A percentile compares a stretch with the other conserved stretches of the same genome.
Conservation (phyloP, 176 grass and related monocot species). For the Calamus simplicifolius region DNA sequence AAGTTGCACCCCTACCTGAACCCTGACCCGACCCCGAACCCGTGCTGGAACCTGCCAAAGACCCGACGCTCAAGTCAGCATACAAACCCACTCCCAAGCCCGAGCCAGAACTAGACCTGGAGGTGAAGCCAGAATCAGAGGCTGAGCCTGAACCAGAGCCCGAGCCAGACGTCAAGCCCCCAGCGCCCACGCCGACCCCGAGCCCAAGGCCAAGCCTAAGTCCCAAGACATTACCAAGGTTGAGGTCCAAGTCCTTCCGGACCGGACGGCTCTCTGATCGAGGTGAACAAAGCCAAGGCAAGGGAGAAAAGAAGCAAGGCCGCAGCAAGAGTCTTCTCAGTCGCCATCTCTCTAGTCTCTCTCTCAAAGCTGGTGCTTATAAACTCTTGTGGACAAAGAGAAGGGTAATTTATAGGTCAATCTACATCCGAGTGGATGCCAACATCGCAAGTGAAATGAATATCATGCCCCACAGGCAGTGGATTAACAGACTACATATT, state of each 20-base stretch:
- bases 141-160: not conserved
- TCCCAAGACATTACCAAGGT: too few species aligned
- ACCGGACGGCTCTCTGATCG: constrained; percentile 26
- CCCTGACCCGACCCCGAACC: constrained; percentile 3
- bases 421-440: not conserved
- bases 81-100: constrained; percentile 36
- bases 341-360: constrained; percentile 12
- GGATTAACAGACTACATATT: too few species aligned
- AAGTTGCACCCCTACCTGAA: too few species aligned
- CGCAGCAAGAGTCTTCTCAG: not conserved
- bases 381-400: not conserved
- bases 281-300: not conserved
- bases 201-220: too few species aligned
- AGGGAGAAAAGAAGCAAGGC: constrained; percentile 11
- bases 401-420: constrained; percentile 1
- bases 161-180: too few species aligned
- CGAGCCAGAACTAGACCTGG: too few species aligned
- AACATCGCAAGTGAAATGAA: not conserved
- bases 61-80: not conserved
- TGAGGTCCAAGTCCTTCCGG: constrained; percentile 35
- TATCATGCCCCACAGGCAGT: too few species aligned
- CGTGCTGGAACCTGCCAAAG: constrained; percentile 26
- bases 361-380: too few species aligned
- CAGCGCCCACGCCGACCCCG: too few species aligned
- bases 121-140: too few species aligned